phyloP scores from a whole-genome alignment of 2,329 filamentous ascomycete genomes.

The Colletotrichum lindemuthianum region DNA sequence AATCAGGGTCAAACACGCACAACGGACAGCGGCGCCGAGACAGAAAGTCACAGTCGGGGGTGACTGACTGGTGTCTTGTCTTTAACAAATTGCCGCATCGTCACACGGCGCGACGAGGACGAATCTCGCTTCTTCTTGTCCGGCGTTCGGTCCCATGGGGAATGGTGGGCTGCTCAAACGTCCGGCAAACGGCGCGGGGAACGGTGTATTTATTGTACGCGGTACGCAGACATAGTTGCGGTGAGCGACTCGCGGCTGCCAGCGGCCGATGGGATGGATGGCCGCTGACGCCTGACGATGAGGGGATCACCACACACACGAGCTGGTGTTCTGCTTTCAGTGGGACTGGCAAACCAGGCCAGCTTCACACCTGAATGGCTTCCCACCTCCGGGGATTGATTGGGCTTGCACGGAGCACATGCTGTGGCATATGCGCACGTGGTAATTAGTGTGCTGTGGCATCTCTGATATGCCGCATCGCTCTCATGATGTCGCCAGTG shows the following conservation, averaged over 20 bases:
- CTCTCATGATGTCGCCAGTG: conserved; percentile 22
- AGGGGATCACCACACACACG: conserved; percentile 4
- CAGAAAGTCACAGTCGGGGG: background rate
- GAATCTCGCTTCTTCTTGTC: conserved; percentile 16
- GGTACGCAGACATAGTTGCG: too few species aligned
- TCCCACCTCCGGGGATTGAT: too few species aligned
- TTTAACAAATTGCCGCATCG: conserved; percentile 16
- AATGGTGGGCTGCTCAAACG: background rate
- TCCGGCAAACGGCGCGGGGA: background rate
- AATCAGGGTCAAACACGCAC: conserved; percentile 25
- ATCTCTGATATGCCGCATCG: conserved; percentile 1
- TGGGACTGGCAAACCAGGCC: background rate
- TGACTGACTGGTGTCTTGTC: conserved; percentile 4
- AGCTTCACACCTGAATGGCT: conserved; percentile 5
- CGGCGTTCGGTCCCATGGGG: conserved; percentile 1
- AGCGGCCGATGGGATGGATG: conserved; percentile 24
- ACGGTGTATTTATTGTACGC: too few species aligned
- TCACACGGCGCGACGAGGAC: conserved; percentile 9
- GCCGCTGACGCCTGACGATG: conserved; percentile 7
- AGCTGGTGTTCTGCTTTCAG: background rate
- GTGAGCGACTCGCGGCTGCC: conserved; percentile 4
- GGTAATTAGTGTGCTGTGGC: background rate
- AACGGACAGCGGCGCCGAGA: background rate
- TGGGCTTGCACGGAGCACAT: too few species aligned
- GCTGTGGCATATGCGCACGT: too few species aligned